Conservation (phyloP, 768 basidiomycete genomes). For the Panaeolus papilionaceus region DNA sequence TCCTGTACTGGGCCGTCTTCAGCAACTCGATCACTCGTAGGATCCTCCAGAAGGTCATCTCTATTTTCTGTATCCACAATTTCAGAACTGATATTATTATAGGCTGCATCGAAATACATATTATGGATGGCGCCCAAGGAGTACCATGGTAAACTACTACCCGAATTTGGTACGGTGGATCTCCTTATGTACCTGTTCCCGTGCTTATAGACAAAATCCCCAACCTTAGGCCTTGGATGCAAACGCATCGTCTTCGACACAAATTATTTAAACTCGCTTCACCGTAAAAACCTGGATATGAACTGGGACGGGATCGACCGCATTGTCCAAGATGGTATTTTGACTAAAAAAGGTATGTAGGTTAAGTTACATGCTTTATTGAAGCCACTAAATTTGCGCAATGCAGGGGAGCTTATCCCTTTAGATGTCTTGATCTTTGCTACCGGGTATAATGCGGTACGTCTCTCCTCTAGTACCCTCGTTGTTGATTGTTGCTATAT, state of each 20-base stretch:
- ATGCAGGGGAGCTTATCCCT: constrained; percentile 38
- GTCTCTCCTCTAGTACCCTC: background rate
- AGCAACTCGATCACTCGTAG: constrained; percentile 11
- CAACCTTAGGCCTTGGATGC: constrained; percentile 50
- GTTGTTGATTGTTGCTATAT: background rate
- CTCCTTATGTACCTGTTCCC: background rate
- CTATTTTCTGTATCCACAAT: background rate
- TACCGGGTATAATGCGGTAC: constrained; percentile 39
- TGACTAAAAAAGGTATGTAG: constrained; percentile 43
- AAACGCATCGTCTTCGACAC: constrained; percentile 60
- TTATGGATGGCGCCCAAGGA: constrained; percentile 46
- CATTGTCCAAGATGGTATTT: constrained; percentile 48
- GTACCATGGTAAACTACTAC: constrained; percentile 51
- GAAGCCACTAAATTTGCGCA: background rate
- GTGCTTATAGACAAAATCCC: background rate
- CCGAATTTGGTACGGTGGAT: constrained; percentile 48
- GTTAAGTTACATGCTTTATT: background rate
- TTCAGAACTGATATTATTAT: constrained; percentile 18
- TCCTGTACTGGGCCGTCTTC: constrained; percentile 18
- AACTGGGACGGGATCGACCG: constrained; percentile 46
- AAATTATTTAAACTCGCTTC: constrained; percentile 50
- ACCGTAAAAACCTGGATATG: constrained; percentile 52
- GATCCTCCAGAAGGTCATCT: constrained; percentile 20
- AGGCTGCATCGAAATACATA: constrained; percentile 40
- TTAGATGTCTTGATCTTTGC: constrained; percentile 49